Conservation (phyloP, 164 flowering plant species). For the Aristolochia californica region DNA sequence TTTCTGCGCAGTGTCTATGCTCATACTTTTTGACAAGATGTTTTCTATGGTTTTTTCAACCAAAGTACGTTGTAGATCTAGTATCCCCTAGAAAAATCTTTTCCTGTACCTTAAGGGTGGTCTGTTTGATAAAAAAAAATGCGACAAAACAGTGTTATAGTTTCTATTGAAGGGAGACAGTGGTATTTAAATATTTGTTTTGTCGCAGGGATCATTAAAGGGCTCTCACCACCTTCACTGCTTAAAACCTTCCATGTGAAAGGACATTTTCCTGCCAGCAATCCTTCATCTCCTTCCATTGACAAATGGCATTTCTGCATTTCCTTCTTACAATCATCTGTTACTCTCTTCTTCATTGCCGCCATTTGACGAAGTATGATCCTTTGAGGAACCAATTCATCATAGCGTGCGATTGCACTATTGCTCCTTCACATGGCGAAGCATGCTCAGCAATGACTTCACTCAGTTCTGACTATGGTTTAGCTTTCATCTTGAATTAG, state of each 20-base stretch:
- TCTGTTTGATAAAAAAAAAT: constrained; percentile 11
- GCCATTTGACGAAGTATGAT: constrained; percentile 37
- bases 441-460: constrained; percentile 58
- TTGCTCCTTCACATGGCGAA: constrained; percentile 59
- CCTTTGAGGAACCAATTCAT: constrained; percentile 30
- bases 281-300: constrained; percentile 31
- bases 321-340: constrained; percentile 38
- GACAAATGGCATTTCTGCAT: constrained; percentile 57
- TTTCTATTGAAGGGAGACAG: no score
- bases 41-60: no score
- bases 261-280: constrained; percentile 51
- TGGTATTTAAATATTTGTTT: constrained; percentile 86
- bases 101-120: background rate
- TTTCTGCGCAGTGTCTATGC: no score
- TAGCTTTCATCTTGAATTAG: constrained; percentile 42
- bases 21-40: no score
- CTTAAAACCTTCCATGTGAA: constrained; percentile 37
- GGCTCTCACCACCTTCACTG: constrained; percentile 47
- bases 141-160: constrained; percentile 17
- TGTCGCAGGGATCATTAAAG: constrained; percentile 81
- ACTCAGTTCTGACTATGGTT: constrained; percentile 29
- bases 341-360: constrained; percentile 40
- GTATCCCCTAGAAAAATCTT: no score
- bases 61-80: no score
- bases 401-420: constrained; percentile 53